These are phyloP conservation scores for Aschersonia sp. DNA, from an alignment of 2,329 filamentous ascomycete genomes.

Conservation along the genomic window DNA sequence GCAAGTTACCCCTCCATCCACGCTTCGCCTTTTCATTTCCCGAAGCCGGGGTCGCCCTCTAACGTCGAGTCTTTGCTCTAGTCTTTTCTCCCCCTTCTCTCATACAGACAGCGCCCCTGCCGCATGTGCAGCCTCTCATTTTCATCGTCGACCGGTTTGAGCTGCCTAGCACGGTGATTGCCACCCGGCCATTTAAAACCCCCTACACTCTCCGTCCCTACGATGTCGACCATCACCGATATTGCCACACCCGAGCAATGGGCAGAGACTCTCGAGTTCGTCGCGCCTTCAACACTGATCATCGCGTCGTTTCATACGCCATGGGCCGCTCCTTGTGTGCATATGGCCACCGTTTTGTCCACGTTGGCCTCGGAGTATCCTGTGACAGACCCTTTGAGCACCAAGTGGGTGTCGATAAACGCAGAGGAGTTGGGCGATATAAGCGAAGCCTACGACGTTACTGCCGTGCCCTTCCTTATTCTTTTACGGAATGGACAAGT, in stretches of 20 bases:
- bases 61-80: too few species aligned
- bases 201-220: conserved; percentile 6
- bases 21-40: neutral
- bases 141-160: too few species aligned
- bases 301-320: conserved; percentile 91
- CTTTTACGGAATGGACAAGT: conserved; percentile 62
- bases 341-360: conserved; percentile 79
- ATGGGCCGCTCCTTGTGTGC: conserved; percentile 90
- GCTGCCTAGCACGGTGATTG: too few species aligned
- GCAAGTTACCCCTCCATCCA: neutral
- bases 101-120: too few species aligned
- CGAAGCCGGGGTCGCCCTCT: too few species aligned
- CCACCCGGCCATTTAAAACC: neutral
- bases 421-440: conserved; percentile 90
- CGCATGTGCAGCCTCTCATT: too few species aligned
- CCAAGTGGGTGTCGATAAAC: conserved; percentile 81
- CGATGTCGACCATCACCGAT: conserved; percentile 65
- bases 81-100: too few species aligned
- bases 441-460: conserved; percentile 85
- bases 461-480: conserved; percentile 84
- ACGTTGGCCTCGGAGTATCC: conserved; percentile 81
- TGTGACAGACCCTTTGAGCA: conserved; percentile 45
- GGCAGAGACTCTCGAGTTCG: conserved; percentile 48
- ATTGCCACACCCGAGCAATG: conserved; percentile 64
- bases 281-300: conserved; percentile 57